A percentile compares a stretch with the other conserved stretches of the same genome.
These are phyloP conservation scores for Stagonosporopsis tanaceti DNA, from an alignment of 2,329 filamentous ascomycete species.

Conservation along the genomic window DNA sequence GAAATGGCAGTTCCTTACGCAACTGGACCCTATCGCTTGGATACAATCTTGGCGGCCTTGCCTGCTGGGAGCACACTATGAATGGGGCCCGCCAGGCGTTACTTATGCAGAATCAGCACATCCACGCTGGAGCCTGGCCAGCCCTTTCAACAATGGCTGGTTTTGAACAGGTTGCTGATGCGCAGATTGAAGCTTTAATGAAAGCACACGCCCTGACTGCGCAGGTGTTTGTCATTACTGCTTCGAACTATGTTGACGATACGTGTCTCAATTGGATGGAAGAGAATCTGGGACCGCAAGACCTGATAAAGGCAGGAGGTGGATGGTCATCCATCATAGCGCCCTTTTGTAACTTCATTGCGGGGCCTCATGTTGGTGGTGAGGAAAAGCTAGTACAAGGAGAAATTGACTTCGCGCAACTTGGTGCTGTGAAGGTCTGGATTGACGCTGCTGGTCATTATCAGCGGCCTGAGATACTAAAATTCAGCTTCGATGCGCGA, in stretches of 20 bases:
- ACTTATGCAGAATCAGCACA: conserved; percentile 45
- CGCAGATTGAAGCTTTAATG: conserved; percentile 59
- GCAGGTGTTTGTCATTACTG: conserved; percentile 55
- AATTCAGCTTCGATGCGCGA: conserved; percentile 40
- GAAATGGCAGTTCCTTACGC: conserved; percentile 43
- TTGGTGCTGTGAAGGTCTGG: conserved; percentile 49
- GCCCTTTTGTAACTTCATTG: conserved; percentile 48
- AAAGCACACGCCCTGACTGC: conserved; percentile 56
- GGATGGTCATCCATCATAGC: conserved; percentile 48
- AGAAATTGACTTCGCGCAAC: conserved; percentile 46
- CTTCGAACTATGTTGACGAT: conserved; percentile 55
- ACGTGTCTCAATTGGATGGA: conserved; percentile 53
- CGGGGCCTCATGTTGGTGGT: conserved; percentile 44
- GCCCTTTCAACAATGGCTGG: conserved; percentile 49
- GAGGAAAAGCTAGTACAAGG: conserved; percentile 47
- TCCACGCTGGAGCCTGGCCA: conserved; percentile 51
- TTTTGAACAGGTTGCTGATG: conserved; percentile 52
- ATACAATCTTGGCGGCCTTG: conserved; percentile 47
- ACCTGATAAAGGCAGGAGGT: conserved; percentile 46
- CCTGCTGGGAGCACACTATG: conserved; percentile 52
- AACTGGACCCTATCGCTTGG: conserved; percentile 41
- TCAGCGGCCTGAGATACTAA: conserved; percentile 46
- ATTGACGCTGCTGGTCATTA: conserved; percentile 50
- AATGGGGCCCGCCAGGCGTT: conserved; percentile 50
- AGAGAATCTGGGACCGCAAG: conserved; percentile 46